A percentile compares a stretch with the other conserved stretches of the same genome.
Evolutionary conservation across 2,329 filamentous ascomycete species (phyloP).

Genomic region (Colletotrichum neosansevieriae): DNA sequence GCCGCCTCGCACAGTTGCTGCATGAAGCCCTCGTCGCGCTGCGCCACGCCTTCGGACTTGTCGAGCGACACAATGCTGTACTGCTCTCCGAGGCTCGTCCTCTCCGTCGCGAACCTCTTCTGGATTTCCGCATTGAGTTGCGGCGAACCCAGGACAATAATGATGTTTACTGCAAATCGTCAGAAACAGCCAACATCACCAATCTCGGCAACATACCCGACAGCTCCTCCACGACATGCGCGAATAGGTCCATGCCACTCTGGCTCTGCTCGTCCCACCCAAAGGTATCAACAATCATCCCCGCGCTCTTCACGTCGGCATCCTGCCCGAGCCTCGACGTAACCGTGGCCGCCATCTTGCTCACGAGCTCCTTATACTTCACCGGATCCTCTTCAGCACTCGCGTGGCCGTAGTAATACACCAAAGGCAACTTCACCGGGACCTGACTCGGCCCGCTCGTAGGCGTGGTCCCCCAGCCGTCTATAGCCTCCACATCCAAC

Average conservation of each 20-base stretch:
- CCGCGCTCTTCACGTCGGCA: slow-evolving; percentile 75
- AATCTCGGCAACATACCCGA: slow-evolving; percentile 52
- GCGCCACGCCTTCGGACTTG: slow-evolving; percentile 87
- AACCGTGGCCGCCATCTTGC: slow-evolving; percentile 82
- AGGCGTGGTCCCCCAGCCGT: slow-evolving; percentile 90
- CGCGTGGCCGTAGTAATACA: slow-evolving; percentile 86
- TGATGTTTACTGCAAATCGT: slow-evolving; percentile 76
- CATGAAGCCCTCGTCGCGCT: slow-evolving; percentile 80
- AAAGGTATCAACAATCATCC: slow-evolving; percentile 88
- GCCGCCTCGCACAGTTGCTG: slow-evolving; percentile 79
- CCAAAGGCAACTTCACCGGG: slow-evolving; percentile 91
- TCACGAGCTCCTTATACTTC: slow-evolving; percentile 80
- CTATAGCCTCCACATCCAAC: slow-evolving; percentile 82
- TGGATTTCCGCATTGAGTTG: slow-evolving; percentile 80
- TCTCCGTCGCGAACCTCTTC: slow-evolving; percentile 72
- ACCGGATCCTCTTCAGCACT: slow-evolving; percentile 78
- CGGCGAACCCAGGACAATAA: slow-evolving; percentile 86
- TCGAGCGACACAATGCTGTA: slow-evolving; percentile 83
- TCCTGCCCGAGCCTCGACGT: slow-evolving; percentile 84
- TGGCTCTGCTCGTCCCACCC: slow-evolving; percentile 75
- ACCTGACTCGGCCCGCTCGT: slow-evolving; percentile 90
- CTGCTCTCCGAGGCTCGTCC: slow-evolving; percentile 71
- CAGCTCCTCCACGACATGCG: slow-evolving; percentile 76
- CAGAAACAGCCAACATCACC: background rate
- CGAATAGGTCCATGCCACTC: slow-evolving; percentile 79